Evolutionary conservation across 1,284 basidiomycete genomes (phyloP).

Genomic region (Pseudomicrostroma phylloplanum): DNA sequence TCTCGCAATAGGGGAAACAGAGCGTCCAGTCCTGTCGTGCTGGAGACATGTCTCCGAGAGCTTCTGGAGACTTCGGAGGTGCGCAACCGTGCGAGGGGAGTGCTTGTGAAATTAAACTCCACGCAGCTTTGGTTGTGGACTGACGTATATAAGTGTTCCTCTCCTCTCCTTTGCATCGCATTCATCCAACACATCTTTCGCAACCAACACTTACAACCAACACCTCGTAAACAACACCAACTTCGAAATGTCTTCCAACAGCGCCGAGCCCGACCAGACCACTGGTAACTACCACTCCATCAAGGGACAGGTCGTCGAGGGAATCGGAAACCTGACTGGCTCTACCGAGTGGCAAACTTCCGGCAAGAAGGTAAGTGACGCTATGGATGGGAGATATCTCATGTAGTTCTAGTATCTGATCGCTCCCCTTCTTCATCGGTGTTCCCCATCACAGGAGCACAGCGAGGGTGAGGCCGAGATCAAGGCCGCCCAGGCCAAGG

Average conservation of each 20-base stretch:
- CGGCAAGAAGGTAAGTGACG: slow-evolving; percentile 29
- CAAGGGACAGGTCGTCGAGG: slow-evolving; percentile 26
- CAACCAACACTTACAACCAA: too few species aligned
- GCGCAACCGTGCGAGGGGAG: too few species aligned
- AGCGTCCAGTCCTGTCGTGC: too few species aligned
- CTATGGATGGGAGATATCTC: slow-evolving; percentile 7
- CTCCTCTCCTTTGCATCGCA: too few species aligned
- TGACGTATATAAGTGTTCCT: too few species aligned
- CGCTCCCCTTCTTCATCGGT: too few species aligned
- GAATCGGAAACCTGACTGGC: slow-evolving; percentile 33
- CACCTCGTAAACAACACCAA: background rate
- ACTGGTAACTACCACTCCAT: slow-evolving; percentile 13
- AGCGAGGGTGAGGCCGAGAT: slow-evolving; percentile 40
- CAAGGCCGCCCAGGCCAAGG: slow-evolving; percentile 5
- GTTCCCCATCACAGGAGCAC: slow-evolving; percentile 26
- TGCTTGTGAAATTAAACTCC: too few species aligned
- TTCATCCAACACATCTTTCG: too few species aligned
- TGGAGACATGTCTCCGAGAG: too few species aligned
- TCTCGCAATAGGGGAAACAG: too few species aligned
- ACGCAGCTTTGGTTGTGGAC: too few species aligned
- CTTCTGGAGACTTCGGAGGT: too few species aligned
- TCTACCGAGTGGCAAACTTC: slow-evolving; percentile 29
- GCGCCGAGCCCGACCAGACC: slow-evolving; percentile 6
- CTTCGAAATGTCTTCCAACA: background rate
- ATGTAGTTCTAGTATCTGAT: background rate